Base-by-base conservation (phyloP, 768 basidiomycete species). In the Phlebiopsis flavidoalba region DNA sequence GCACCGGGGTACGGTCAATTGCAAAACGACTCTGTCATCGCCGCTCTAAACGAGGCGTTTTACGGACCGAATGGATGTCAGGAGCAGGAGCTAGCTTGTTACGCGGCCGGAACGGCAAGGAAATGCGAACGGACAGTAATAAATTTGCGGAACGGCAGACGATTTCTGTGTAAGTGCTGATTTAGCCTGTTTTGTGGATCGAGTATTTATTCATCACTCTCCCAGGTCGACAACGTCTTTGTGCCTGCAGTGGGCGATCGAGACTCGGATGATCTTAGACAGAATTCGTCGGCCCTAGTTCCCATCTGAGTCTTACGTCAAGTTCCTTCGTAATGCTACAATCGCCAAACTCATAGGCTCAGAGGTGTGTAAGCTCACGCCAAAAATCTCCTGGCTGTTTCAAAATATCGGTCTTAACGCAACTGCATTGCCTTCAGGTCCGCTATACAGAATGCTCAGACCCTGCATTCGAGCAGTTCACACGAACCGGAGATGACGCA, bases 1-100 rank as follows among this genome's bases (percentile, higher is more conserved):
- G 87, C 87, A 0, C 87, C 87, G 8, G 84, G 85, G 14, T 88
- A 87, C 63, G 86, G 87, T 5, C 85, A 79, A 61, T 79, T 88
- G 11, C 82, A 83, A 60, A 75, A 74, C 33, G 74, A 80, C 47
- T 60, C 65, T 4, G 78, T 82, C 1, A 69, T 87, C 45, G 67
- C 72, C 33, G 61, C 75, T 37, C 71, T 87, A n/a, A 83, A 80
- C 36, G 57, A 76, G 0, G 73, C 82, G 1, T 86, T 75, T 66
- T 85, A 78, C 63, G 70, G 69, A 8, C 47, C 74, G 0, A 72
- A 75, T 8, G 86, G 86, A 8, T 88, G 86, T 62, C 67, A 75
- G 51, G 83, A 73, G 6, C 83, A 84, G 66, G 82, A 83, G 65
- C 59, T 77, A 57, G 79, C 80, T 2, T 88, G 87, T 63, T 84